A percentile compares a stretch with the other conserved stretches of the same genome.
These are phyloP conservation scores for Prunus mira DNA, from an alignment of 306 rosid species.

Conservation along the genomic window DNA sequence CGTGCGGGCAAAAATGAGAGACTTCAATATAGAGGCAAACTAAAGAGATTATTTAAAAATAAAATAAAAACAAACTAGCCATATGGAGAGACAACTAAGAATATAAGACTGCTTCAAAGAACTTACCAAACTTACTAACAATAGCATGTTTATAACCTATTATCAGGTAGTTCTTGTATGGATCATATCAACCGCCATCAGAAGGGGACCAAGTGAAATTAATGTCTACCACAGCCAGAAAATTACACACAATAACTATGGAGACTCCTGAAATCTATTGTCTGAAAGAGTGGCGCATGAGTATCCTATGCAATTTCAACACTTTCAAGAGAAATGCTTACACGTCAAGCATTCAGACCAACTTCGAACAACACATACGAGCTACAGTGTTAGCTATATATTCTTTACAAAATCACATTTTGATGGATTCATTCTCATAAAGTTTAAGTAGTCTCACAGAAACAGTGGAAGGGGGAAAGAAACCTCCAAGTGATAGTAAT, in stretches of 20 bases:
- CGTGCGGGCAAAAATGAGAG: neutral
- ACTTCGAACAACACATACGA: neutral
- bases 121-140: neutral
- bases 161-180: neutral
- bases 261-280: neutral
- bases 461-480: neutral
- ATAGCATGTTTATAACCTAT: neutral
- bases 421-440: neutral
- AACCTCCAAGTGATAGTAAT: neutral
- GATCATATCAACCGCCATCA: neutral
- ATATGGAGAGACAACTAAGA: neutral
- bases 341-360: neutral
- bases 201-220: neutral
- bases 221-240: neutral
- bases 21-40: constrained; percentile 1
- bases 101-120: neutral
- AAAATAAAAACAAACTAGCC: neutral
- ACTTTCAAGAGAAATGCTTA: neutral
- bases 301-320: neutral
- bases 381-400: neutral
- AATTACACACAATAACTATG: neutral
- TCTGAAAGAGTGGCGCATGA: neutral
- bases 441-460: neutral
- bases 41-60: neutral
- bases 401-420: neutral